Base-by-base conservation (phyloP, 208 protist species). In the Sergeia podlipaevii region DNA sequence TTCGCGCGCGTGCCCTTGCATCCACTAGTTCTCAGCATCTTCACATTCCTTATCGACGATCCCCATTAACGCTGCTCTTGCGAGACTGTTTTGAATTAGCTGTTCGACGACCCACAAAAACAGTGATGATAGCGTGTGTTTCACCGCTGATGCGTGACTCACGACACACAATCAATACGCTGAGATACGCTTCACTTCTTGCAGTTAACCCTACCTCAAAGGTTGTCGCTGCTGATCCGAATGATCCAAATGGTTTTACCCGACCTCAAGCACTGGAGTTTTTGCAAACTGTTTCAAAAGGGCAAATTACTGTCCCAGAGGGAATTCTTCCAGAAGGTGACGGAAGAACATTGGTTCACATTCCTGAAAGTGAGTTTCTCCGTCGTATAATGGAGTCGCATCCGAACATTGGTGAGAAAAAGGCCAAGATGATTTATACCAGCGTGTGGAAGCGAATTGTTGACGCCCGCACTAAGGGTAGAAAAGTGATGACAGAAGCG, bases 81-180 rank as follows among this genome's bases (percentile, higher is more conserved):
- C 74, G 87, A 23, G 91, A 96, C 68, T 90, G 79, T 54, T 97
- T 97, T 69, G 87, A 94, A 51, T 89, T 96, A 59, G 85, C 85
- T 2, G 86, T 93, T 23, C 76, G 75, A 27, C 67, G 86, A 7
- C 89, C 85, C 10, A 93, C 85, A 3, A 93, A 95, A 62, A 95
- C 89, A 3, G 88, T 93, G 4, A 67, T 97, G 60, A 95, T 97
- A 61, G 91, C 86, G 8, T 96, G 89, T 58, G 80, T 95, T 54
- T 94, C 85, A 18, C 87, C 87, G n/a, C 65, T 95, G 15, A 69
- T 93, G 37, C 70, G 86, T 26, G 91, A 97, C 59, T 70, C 85
- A 4, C 68, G 86, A 1, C 86, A 93, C 57, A 95, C 84, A 11
- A 89, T 93, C 41, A 93, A 92, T 53, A 96, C 91, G 0, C 65